Conservation (phyloP, 2,329 filamentous ascomycete species). For the Onygenales sp. region DNA sequence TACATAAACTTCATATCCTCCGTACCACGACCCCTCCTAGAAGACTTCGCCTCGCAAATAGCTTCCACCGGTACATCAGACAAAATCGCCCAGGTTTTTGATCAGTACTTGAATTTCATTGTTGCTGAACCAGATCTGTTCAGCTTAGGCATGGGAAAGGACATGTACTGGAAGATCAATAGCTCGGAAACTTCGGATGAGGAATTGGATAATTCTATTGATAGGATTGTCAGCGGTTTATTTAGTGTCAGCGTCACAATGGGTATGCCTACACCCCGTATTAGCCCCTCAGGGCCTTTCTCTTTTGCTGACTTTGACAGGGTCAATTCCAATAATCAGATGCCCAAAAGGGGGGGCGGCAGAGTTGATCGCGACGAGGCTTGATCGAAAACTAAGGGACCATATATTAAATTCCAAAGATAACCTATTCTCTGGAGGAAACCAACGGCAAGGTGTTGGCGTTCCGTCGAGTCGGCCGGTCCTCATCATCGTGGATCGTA, state of each 20-base stretch:
- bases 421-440: constrained; percentile 69
- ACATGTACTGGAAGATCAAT: constrained; percentile 94
- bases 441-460: constrained; percentile 50
- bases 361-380: constrained; percentile 85
- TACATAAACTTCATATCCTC: constrained; percentile 97
- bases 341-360: constrained; percentile 89
- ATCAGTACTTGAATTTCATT: constrained; percentile 96
- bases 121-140: constrained; percentile 94
- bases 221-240: constrained; percentile 88
- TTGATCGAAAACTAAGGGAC: constrained; percentile 91
- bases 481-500: constrained; percentile 86
- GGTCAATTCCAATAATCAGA: constrained; percentile 87
- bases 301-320: constrained; percentile 35
- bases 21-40: constrained; percentile 76
- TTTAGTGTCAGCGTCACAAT: constrained; percentile 98
- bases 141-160: constrained; percentile 83
- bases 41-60: constrained; percentile 88
- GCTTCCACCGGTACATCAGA: constrained; percentile 77
- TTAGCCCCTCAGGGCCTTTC: not conserved
- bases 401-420: constrained; percentile 97
- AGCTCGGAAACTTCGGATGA: constrained; percentile 85
- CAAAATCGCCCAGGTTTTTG: constrained; percentile 82
- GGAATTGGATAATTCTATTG: constrained; percentile 75
- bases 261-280: constrained; percentile 46
- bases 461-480: constrained; percentile 73